A percentile compares a stretch with the other conserved stretches of the same genome.
phyloP scores from a whole-genome alignment of 495 filamentous ascomycete species.

The Entonaema liquescens region DNA sequence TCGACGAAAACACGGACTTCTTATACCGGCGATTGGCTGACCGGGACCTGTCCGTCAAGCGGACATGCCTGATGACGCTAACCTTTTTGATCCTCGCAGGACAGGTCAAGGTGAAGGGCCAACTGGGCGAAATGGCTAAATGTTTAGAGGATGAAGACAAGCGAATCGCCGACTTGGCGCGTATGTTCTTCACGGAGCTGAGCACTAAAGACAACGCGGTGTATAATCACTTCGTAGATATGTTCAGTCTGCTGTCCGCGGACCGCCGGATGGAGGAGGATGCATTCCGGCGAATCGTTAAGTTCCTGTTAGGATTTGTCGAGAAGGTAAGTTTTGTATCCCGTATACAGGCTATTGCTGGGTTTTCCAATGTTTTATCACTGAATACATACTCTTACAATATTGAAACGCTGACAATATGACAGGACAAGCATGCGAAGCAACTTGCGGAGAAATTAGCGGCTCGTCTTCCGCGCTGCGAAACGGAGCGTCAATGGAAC shows the following conservation, averaged over 20 bases:
- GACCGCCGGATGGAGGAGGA: slow-evolving; percentile 82
- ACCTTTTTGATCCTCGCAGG: slow-evolving; percentile 97
- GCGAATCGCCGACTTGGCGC: slow-evolving; percentile 87
- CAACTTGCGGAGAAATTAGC: slow-evolving; percentile 94
- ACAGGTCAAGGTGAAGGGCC: slow-evolving; percentile 99
- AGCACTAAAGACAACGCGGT: slow-evolving; percentile 98
- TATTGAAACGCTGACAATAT: slow-evolving; percentile 24
- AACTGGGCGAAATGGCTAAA: slow-evolving; percentile 98
- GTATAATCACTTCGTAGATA: slow-evolving; percentile 99
- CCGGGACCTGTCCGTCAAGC: slow-evolving; percentile 86
- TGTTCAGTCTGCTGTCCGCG: slow-evolving; percentile 92
- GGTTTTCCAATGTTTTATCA: neutral
- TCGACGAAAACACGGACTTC: slow-evolving; percentile 99
- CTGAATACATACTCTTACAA: neutral
- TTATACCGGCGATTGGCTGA: slow-evolving; percentile 93
- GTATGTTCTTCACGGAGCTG: slow-evolving; percentile 99
- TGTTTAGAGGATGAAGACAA: slow-evolving; percentile 95
- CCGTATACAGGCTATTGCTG: neutral
- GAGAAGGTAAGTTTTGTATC: slow-evolving; percentile 77
- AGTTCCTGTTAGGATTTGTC: slow-evolving; percentile 93
- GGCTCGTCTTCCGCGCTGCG: slow-evolving; percentile 83
- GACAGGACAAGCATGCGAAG: slow-evolving; percentile 95
- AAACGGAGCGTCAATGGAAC: slow-evolving; percentile 94
- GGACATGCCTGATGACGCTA: slow-evolving; percentile 97
- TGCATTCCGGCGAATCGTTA: slow-evolving; percentile 81